Base-by-base conservation (phyloP, 2,329 filamentous ascomycete genomes). In the Diplodia scrobiculata region DNA sequence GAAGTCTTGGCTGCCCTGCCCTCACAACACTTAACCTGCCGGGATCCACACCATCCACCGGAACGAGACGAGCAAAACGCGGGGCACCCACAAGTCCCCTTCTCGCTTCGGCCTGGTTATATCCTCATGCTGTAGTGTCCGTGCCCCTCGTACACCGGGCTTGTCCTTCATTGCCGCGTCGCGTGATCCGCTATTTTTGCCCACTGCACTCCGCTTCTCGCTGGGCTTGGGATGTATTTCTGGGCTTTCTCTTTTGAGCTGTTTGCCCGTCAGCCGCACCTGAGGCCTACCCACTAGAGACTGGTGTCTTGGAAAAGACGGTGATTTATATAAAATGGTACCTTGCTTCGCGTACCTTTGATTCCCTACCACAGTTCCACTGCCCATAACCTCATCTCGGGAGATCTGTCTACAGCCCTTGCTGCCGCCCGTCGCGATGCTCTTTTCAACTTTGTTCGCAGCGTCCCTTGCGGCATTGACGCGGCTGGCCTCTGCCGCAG, bases 401-500 rank as follows among this genome's bases (percentile, higher is more conserved):
- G 25, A 25, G 25, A 25, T 25, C 25, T 25, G 25, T 25, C 25
- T 25, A 25, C 25, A 25, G 25, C 25, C 36, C 7, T 29, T 14
- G 32, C 14, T 7, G 5, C 14, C 34, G 7, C 21, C 14, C 41
- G 13, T 10, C 25, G 48, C 11, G 10, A 60, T 60, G 55, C 25
- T 60, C 25, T 21, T 60, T 17, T 48, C 41, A 7, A 5, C 41
- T 38, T 25, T 60, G 38, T 60, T 60, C 11, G 41, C 55, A 9
- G 38, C 41, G 25, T 60, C 55, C 3, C 25, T 60, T n/a, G 55
- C 55, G 7, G 55, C 55, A 7, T 34, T 60, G 55, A 21, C 38
- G 11, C 38, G 48, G 55, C 25, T 60, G 14, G 25, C 55, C 2
- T 45, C 38, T 53, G 75, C 75, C 27, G 74, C 75, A 19, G 76